Base-by-base conservation (phyloP, 169 alveolate genomes). In the Blepharisma undulans region DNA sequence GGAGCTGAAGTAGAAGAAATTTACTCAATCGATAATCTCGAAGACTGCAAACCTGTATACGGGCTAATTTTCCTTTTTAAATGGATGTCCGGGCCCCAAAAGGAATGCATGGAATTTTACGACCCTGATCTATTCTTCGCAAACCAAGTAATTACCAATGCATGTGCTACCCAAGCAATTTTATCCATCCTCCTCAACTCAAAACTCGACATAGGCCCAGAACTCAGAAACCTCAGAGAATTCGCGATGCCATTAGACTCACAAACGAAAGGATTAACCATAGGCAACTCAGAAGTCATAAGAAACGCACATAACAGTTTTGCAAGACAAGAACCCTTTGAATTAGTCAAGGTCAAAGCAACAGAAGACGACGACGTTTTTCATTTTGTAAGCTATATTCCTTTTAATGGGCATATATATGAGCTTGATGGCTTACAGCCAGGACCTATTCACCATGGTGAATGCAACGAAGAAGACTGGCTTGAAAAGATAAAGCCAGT, bases 141-240 rank as follows among this genome's bases (percentile, higher is more conserved):
- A 18, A 93, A 95, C 27, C 97, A 98, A 96, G 98, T 96, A n/a
- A 95, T 98, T 76, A 93, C 93, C 87, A 98, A 98, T 94, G 99
- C 99, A 19, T 98, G 99, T 91, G 99, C 99, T 18, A 98, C 99
- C 21, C 96, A 98, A 89, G 99, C 99, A 2, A 96, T 98, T 82
- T 94, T 98, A n/a, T 95, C 99, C 21, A 93, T 98, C 1, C 90
- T 98, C 1, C 81, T 98, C 66, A 97, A 97, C 91, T 91, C 94
- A 84, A 95, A 97, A 76, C 92, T 97, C 72, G 98, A 97, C 4
- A 92, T 97, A 36, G 99, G 99, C 0, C 94, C 95, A 27, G 97
- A 96, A 22, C 96, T 98, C 19, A 84, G 81, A 25, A 96, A 95
- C 66, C 93, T 97, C 34, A 97, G 96, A 95, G 93, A 93, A 21